Base-by-base conservation (phyloP, 1,139 yeast species). In the Hanseniaspora gamundiae region DNA sequence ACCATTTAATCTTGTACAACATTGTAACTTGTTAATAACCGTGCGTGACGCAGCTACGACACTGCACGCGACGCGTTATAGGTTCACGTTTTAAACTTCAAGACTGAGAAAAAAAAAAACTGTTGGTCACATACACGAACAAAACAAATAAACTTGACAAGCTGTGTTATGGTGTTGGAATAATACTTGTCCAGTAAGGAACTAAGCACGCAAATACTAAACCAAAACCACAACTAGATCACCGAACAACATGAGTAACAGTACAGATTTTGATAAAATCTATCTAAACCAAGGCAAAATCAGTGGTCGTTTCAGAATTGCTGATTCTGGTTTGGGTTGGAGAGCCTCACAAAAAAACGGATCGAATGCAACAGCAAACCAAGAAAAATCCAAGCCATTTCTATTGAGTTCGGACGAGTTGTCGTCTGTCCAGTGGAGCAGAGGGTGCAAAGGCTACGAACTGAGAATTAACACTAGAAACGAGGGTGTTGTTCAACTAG, bases 281-380 rank as follows among this genome's bases (percentile, higher is more conserved):
- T 87, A 83, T 61, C 70, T 86, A 60, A 88, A 93, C 64, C 95
- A 84, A 62, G 83, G 95, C 48, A 78, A 78, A 52, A 70, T 73
- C 45, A 74, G 78, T 40, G 99, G 99, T 17, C 80, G 94, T 54
- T 82, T 91, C 74, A 85, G 98, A 64, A 76, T 93, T 51, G 95
- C 96, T 9, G 91, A 83, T 51, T 80, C 93, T 16, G 99, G 99
- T 41, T 73, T 91, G 39, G 99, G 99, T 42, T 91, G 99, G 99
- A 91, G 88, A 58, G 86, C 87, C 0, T 66, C 72, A 14, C 69
- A 75, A 28, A 66, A 71, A 42, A 76, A 74, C 38, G 80, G 80
- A 19, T 68, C 79, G 4, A 70, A 76, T 8, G 48, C 62, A 19
- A 54, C 52, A 29, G 60, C 57, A 42, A 38, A 41, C 13, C 60